These are phyloP conservation scores for Lactifluus piperatus DNA, from an alignment of 768 basidiomycete species.

Conservation along the genomic window DNA sequence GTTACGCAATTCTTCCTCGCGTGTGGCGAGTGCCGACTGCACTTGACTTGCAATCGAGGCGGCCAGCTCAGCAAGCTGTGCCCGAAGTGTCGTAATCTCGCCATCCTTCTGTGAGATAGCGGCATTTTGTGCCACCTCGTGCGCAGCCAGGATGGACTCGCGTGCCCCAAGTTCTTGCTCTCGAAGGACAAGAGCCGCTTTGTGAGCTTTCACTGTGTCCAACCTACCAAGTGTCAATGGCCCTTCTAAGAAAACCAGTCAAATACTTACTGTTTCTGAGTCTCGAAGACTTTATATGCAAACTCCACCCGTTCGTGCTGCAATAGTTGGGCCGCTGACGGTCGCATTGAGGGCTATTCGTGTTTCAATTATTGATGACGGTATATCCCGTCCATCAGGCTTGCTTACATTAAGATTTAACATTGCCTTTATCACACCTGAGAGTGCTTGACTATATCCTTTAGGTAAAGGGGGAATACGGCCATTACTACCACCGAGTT, in stretches of 20 bases:
- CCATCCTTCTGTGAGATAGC: constrained; percentile 48
- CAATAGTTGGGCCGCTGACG: constrained; percentile 70
- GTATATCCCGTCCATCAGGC: neutral
- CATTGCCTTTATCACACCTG: constrained; percentile 79
- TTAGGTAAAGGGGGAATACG: constrained; percentile 86
- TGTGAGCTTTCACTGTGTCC: constrained; percentile 54
- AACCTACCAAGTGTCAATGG: constrained; percentile 36
- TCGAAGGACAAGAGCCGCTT: constrained; percentile 41
- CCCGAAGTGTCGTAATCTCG: constrained; percentile 43
- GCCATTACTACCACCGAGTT: constrained; percentile 46
- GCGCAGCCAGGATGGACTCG: constrained; percentile 46
- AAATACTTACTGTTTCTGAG: constrained; percentile 63
- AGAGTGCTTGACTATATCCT: constrained; percentile 67
- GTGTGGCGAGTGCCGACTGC: constrained; percentile 47
- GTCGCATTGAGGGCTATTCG: constrained; percentile 73
- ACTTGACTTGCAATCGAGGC: constrained; percentile 28
- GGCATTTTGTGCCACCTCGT: constrained; percentile 42
- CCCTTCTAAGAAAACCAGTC: neutral
- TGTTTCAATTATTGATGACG: neutral
- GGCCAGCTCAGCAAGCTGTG: constrained; percentile 19
- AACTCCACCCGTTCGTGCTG: constrained; percentile 72
- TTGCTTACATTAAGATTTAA: constrained; percentile 65
- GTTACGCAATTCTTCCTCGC: constrained; percentile 62
- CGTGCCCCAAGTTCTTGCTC: constrained; percentile 58
- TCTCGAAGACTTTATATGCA: constrained; percentile 62